Evolutionary conservation across 495 filamentous ascomycete genomes (phyloP).

Genomic region (Aspergillus leporis): DNA sequence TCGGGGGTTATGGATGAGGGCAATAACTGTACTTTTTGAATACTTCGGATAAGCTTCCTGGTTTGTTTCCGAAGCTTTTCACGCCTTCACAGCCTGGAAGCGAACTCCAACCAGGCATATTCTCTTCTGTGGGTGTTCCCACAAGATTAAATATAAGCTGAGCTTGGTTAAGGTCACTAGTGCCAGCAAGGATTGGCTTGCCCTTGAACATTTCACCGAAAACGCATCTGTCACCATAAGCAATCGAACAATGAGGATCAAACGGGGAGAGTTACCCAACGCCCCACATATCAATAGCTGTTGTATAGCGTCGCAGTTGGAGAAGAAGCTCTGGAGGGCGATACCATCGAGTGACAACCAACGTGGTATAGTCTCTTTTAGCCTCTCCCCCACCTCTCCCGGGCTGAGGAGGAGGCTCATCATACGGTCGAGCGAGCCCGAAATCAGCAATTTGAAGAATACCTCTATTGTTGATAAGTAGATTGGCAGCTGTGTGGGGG

Average conservation of each 20-base stretch:
- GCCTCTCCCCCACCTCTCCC: conserved; percentile 85
- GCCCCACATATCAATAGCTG: conserved; percentile 97
- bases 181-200: conserved; percentile 88
- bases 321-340: conserved; percentile 91
- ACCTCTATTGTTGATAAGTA: conserved; percentile 92
- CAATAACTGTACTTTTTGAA: conserved; percentile 64
- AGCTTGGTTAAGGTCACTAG: conserved; percentile 84
- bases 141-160: conserved; percentile 92
- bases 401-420: conserved; percentile 75
- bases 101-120: conserved; percentile 86
- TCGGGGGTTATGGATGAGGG: background rate
- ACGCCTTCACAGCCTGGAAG: conserved; percentile 81
- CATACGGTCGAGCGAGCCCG: conserved; percentile 89
- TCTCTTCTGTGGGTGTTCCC: conserved; percentile 85
- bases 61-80: conserved; percentile 60
- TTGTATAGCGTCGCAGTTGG: conserved; percentile 83
- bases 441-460: conserved; percentile 98
- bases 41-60: conserved; percentile 64
- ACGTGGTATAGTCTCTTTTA: conserved; percentile 83
- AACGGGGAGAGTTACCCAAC: conserved; percentile 67
- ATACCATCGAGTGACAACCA: conserved; percentile 98
- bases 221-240: conserved; percentile 66
- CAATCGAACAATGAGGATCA: conserved; percentile 1
- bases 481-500: conserved; percentile 72
- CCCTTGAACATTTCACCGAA: conserved; percentile 98